phyloP scores from a whole-genome alignment of 768 basidiomycete genomes.

The Mycena galopus region DNA sequence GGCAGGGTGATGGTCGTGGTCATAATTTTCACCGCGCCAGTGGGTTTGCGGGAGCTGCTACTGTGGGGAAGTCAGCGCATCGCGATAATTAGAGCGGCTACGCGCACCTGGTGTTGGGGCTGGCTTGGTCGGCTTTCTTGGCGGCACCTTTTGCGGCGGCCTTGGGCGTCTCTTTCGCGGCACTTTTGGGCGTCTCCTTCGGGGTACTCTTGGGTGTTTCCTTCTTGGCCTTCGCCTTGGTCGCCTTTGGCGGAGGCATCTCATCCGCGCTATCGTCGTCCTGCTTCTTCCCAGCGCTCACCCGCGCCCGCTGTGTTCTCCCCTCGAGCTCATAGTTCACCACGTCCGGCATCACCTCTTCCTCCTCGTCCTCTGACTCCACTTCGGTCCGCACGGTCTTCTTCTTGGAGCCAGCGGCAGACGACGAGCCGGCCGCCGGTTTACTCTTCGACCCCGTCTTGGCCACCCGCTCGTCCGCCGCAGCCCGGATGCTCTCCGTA shows the following conservation, averaged over 20 bases:
- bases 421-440: neutral
- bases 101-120: conserved; percentile 14
- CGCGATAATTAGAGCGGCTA: neutral
- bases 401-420: conserved; percentile 5
- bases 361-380: conserved; percentile 24
- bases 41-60: conserved; percentile 9
- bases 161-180: too few relatives aligned
- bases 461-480: conserved; percentile 20
- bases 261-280: conserved; percentile 37
- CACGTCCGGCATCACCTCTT: conserved; percentile 24
- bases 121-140: neutral
- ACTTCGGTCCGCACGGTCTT: conserved; percentile 14
- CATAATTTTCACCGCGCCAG: conserved; percentile 63
- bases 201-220: neutral
- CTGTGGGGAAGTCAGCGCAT: neutral
- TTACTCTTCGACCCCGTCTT: neutral
- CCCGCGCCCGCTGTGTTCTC: conserved; percentile 13
- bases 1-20: conserved; percentile 75
- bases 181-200: too few relatives aligned
- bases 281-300: conserved; percentile 29
- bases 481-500: conserved; percentile 18
- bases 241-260: conserved; percentile 33
- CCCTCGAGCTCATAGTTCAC: conserved; percentile 4
- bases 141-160: conserved; percentile 3
- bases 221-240: conserved; percentile 34